Conservation (phyloP, 1,139 yeast genomes). For the Yamadazyma taylorii region DNA sequence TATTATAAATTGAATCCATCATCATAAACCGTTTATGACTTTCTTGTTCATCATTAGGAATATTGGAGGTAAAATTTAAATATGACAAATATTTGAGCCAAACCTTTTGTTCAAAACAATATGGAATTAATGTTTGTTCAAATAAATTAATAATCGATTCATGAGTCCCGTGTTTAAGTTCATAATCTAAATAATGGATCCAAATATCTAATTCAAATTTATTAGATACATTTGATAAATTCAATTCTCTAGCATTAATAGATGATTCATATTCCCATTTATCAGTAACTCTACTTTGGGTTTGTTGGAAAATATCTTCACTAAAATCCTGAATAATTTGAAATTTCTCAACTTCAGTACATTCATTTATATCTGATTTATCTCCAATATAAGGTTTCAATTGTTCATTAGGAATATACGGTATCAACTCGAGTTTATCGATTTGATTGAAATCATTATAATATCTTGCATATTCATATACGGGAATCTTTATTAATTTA, state of each 20-base stretch:
- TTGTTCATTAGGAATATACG: conserved; percentile 26
- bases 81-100: conserved; percentile 62
- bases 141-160: conserved; percentile 36
- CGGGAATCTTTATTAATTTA: conserved; percentile 51
- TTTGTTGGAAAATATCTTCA: conserved; percentile 39
- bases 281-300: conserved; percentile 52
- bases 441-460: conserved; percentile 51
- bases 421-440: conserved; percentile 31
- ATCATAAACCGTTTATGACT: conserved; percentile 22
- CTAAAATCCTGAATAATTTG: conserved; percentile 45
- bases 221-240: conserved; percentile 20
- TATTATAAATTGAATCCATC: conserved; percentile 34
- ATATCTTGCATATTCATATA: conserved; percentile 70
- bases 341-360: conserved; percentile 30
- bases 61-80: conserved; percentile 16
- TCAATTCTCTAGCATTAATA: conserved; percentile 46
- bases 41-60: conserved; percentile 11
- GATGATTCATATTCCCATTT: conserved; percentile 65
- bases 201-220: conserved; percentile 45
- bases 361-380: conserved; percentile 20
- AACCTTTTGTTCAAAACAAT: conserved; percentile 47
- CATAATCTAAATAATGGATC: conserved; percentile 51
- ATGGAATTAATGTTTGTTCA: conserved; percentile 62
- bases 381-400: conserved; percentile 24
- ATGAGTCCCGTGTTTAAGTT: conserved; percentile 22